Evolutionary conservation across 441 rosid genomes (phyloP), one percentile per base, ranked within the genome.

Genomic region (Geranium incanum): DNA sequence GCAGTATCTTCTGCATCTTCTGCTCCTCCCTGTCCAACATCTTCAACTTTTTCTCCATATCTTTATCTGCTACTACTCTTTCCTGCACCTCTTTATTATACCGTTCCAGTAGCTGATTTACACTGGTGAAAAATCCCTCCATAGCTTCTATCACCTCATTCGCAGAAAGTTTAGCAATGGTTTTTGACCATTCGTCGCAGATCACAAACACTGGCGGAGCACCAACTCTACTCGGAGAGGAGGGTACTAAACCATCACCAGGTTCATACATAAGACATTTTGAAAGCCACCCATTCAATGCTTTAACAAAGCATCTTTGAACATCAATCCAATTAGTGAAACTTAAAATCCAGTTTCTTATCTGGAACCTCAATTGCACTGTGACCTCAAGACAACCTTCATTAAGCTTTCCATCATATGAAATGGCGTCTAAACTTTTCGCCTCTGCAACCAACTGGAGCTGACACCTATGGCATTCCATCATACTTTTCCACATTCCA

Each of bases 171-270:
- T 86, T 78, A 3, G 84, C 92, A 77, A 95, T 37, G 69, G 90
- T 87, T 82, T 90, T 88, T 39, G 93, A 83, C 99, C 99, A 95
- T 80, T 90, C 97, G 80, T 95, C 80, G 79, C 99, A 95, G 60
- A 95, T 87, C 52, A 92, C 95, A 68, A 95, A 95, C 23, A 95
- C 84, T 0, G 89, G 83, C 21, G 99, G 99, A 23, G 99, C 97
- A 38, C 97, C 97, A 3, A 95, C 70, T 73, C 99, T 82, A 73
- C 97, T 92, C 36, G 99, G 99, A 28, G 97, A 95, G 79, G 88
- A 90, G 67, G 97, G 97, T 67, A 16, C 89, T 37, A 84, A 74
- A 15, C 99, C 99, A 81, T 95, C 97, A 1, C 92, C 99, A 5
- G 97, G 99, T 84, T 88, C 99, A 62, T 95, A 86, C 36, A 81